Conservation (phyloP, 129 eudicot species). For the Mikania micrantha region DNA sequence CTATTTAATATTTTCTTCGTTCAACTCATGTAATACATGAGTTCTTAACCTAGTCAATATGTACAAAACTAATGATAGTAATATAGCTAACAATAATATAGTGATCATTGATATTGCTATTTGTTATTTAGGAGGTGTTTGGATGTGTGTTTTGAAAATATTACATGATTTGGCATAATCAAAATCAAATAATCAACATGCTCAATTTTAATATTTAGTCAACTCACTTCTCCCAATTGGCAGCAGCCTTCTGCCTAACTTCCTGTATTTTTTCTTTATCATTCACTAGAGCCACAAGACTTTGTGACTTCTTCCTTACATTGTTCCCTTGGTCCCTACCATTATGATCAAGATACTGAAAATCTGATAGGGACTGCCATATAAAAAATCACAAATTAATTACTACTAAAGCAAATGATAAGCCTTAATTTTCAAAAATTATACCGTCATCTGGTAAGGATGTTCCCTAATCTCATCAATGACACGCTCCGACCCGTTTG, state of each 20-base stretch:
- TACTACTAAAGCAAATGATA: background rate
- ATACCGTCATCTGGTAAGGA: conserved; percentile 77
- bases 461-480: conserved; percentile 91
- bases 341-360: conserved; percentile 85
- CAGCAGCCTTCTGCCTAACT: conserved; percentile 92
- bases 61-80: background rate
- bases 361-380: conserved; percentile 70
- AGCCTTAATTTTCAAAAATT: conserved; percentile 17
- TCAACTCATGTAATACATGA: too few species aligned
- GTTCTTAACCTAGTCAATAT: too few species aligned
- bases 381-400: background rate
- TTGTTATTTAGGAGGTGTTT: background rate
- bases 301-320: conserved; percentile 90
- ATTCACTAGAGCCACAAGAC: conserved; percentile 73
- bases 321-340: conserved; percentile 98
- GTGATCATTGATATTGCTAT: background rate
- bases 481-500: conserved; percentile 94
- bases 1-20: too few species aligned
- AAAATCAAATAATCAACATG: background rate
- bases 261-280: conserved; percentile 90
- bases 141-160: background rate
- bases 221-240: conserved; percentile 95
- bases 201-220: background rate
- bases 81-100: background rate
- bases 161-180: background rate